A percentile compares a stretch with the other conserved stretches of the same genome.
These are phyloP conservation scores for Perkinsus olseni DNA, from an alignment of 169 alveolate genomes.

Conservation along the genomic window DNA sequence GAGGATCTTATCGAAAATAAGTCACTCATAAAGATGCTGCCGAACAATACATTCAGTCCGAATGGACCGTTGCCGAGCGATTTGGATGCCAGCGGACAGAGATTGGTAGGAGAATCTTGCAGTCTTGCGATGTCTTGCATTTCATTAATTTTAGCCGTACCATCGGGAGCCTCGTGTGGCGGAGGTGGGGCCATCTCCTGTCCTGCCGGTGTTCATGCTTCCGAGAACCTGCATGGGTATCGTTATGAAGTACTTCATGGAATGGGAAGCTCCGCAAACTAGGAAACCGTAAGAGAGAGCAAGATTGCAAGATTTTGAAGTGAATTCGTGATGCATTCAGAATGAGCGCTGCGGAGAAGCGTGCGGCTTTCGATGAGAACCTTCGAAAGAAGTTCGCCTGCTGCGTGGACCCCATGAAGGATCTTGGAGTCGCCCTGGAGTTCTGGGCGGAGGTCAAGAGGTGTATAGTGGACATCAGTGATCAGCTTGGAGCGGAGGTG, in stretches of 20 bases:
- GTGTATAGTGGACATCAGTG: neutral
- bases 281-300: neutral
- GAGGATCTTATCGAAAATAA: neutral
- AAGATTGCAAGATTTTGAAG: neutral
- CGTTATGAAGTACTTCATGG: neutral
- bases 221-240: neutral
- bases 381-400: neutral
- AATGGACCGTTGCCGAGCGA: neutral
- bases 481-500: slow-evolving; percentile 8
- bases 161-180: slow-evolving; percentile 1
- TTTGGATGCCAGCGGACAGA: neutral
- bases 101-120: neutral
- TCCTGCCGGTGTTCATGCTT: neutral
- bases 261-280: neutral
- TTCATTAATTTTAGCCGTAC: neutral
- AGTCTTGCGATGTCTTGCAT: neutral
- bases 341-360: neutral
- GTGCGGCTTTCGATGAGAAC: neutral
- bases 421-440: neutral
- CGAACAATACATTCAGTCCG: neutral
- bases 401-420: slow-evolving; percentile 2
- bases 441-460: neutral
- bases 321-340: neutral
- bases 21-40: neutral
- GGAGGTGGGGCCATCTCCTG: neutral